Evolutionary conservation across 148 eudicot species (phyloP).

Genomic region (Pharnaceum exiguum): DNA sequence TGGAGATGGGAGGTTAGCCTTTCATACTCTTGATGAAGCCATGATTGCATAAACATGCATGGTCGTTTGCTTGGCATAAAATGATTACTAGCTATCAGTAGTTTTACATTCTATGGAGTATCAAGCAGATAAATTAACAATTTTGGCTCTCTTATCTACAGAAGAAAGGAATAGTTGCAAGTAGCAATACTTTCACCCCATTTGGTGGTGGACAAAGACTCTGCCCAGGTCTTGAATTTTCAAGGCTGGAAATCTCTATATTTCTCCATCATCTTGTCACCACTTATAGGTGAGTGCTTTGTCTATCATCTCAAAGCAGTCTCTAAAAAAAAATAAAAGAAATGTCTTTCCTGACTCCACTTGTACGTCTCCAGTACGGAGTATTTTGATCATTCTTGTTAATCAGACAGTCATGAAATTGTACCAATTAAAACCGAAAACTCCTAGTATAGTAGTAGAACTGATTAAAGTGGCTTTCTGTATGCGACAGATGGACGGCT

Average conservation of each 20-base stretch:
- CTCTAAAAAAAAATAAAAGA: no score
- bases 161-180: conserved; percentile 43
- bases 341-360: no score
- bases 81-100: not conserved
- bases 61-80: conserved; percentile 10
- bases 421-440: no score
- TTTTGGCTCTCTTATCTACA: conserved; percentile 26
- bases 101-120: not conserved
- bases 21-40: not conserved
- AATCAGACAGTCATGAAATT: no score
- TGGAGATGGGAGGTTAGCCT: conserved; percentile 88
- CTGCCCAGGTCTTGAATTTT: conserved; percentile 83
- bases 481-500: conserved; percentile 66
- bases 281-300: conserved; percentile 47
- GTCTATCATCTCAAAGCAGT: not conserved
- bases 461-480: no score
- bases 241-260: conserved; percentile 84
- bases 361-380: no score
- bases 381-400: no score
- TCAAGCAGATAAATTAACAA: not conserved
- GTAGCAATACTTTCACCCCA: conserved; percentile 60
- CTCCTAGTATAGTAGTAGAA: no score
- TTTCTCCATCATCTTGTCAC: conserved; percentile 90
- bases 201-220: conserved; percentile 97
- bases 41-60: conserved; percentile 23